Evolutionary conservation across 2,329 filamentous ascomycete species (phyloP).

Genomic region (Chaetomium globosum): DNA sequence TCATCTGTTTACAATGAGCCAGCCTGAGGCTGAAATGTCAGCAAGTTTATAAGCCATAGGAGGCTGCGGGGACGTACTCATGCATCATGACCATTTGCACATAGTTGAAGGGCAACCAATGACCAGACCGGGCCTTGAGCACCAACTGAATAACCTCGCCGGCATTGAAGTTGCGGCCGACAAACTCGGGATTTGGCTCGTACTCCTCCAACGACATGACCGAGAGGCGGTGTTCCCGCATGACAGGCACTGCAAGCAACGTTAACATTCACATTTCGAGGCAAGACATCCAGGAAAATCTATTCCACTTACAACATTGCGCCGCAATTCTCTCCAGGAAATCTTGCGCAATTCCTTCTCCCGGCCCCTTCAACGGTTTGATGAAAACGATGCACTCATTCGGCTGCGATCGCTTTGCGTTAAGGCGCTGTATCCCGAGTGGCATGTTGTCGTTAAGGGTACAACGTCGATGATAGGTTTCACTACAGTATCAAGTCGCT

Average conservation of each 20-base stretch:
- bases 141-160: conserved; percentile 87
- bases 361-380: conserved; percentile 69
- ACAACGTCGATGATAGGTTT: background rate
- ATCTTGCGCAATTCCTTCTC: conserved; percentile 65
- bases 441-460: conserved; percentile 59
- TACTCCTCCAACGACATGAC: conserved; percentile 79
- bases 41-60: background rate
- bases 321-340: conserved; percentile 78
- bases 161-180: conserved; percentile 87
- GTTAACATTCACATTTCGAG: background rate
- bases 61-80: conserved; percentile 51
- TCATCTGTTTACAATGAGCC: conserved; percentile 90
- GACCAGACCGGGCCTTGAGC: conserved; percentile 65
- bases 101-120: conserved; percentile 79
- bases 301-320: conserved; percentile 63
- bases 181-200: conserved; percentile 77
- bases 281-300: no score
- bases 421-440: conserved; percentile 75
- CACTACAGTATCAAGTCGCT: background rate
- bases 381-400: conserved; percentile 84
- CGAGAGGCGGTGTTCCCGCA: conserved; percentile 65
- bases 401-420: conserved; percentile 72
- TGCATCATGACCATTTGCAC: conserved; percentile 97
- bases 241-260: conserved; percentile 60
- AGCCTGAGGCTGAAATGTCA: conserved; percentile 50